Conservation (phyloP, 2,329 filamentous ascomycete species). For the Drechslerella coelobrocha region DNA sequence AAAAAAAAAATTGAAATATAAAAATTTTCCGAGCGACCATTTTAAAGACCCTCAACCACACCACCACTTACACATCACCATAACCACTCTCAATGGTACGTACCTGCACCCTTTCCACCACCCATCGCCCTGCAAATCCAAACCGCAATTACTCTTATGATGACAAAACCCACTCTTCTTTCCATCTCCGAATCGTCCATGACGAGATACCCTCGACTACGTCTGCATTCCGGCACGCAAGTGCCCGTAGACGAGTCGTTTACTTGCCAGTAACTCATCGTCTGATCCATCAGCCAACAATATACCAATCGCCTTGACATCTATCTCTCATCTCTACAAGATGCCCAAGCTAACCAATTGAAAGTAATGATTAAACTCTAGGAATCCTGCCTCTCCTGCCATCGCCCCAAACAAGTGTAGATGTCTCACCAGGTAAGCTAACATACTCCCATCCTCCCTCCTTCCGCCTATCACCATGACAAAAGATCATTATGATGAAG, state of each 20-base stretch:
- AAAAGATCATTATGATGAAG: conserved; percentile 51
- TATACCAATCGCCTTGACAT: conserved; percentile 1
- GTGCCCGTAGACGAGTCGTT: too few relatives aligned
- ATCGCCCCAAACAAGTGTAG: not conserved
- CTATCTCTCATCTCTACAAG: conserved; percentile 4
- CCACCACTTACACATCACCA: not conserved
- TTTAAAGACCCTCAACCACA: conserved; percentile 6
- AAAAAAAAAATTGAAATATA: conserved; percentile 7
- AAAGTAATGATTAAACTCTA: not conserved
- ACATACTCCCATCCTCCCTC: conserved; percentile 17
- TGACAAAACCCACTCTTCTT: conserved; percentile 53
- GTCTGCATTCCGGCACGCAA: not conserved
- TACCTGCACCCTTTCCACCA: not conserved
- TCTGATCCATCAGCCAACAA: conserved; percentile 50
- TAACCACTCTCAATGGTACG: conserved; percentile 11
- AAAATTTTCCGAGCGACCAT: conserved; percentile 6
- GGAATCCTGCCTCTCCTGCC: not conserved
- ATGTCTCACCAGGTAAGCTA: conserved; percentile 17
- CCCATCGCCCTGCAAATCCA: conserved; percentile 1
- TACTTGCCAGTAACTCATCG: conserved; percentile 56
- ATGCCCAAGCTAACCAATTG: not conserved
- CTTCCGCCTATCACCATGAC: conserved; percentile 1
- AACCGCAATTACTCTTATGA: conserved; percentile 13
- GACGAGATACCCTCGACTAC: conserved; percentile 52
- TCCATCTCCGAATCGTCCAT: conserved; percentile 56